phyloP scores from a whole-genome alignment of 257 asterid species.

The Knoxia roxburghii region DNA sequence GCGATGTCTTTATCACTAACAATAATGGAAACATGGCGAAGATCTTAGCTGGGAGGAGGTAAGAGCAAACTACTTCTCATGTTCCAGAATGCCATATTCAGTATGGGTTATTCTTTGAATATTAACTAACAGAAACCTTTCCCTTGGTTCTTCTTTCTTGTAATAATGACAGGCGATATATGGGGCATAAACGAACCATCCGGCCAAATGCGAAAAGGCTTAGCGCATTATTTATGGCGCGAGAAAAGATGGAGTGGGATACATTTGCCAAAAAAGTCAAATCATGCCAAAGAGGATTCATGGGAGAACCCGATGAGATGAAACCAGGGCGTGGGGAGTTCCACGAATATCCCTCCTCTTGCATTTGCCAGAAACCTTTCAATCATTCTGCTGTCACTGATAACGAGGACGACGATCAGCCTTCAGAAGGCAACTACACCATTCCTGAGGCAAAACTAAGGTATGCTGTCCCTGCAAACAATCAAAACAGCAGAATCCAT shows the following conservation, averaged over 20 bases:
- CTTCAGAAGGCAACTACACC: conserved; percentile 15
- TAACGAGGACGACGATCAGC: conserved; percentile 25
- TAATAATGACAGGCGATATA: conserved; percentile 69
- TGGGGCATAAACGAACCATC: conserved; percentile 94
- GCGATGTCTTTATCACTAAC: conserved; percentile 95
- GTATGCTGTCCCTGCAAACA: conserved; percentile 16
- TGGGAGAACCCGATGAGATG: conserved; percentile 97
- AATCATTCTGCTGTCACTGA: conserved; percentile 21
- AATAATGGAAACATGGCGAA: conserved; percentile 99
- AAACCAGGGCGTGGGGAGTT: conserved; percentile 93
- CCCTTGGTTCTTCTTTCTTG: conserved; percentile 20
- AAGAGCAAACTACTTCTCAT: conserved; percentile 4
- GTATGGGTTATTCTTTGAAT: background rate
- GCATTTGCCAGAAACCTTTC: conserved; percentile 72
- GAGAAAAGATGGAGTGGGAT: conserved; percentile 72
- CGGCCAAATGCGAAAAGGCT: conserved; percentile 95
- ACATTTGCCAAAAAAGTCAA: conserved; percentile 76
- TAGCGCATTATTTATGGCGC: conserved; percentile 55
- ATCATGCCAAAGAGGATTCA: conserved; percentile 91
- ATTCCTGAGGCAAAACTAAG: conserved; percentile 22
- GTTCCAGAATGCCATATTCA: background rate
- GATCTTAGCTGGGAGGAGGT: conserved; percentile 98
- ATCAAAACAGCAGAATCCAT: conserved; percentile 18
- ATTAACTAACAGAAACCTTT: background rate
- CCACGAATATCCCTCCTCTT: conserved; percentile 84